Evolutionary conservation across 805 yeast species (phyloP).

Genomic region (Candida parachauliodes): DNA sequence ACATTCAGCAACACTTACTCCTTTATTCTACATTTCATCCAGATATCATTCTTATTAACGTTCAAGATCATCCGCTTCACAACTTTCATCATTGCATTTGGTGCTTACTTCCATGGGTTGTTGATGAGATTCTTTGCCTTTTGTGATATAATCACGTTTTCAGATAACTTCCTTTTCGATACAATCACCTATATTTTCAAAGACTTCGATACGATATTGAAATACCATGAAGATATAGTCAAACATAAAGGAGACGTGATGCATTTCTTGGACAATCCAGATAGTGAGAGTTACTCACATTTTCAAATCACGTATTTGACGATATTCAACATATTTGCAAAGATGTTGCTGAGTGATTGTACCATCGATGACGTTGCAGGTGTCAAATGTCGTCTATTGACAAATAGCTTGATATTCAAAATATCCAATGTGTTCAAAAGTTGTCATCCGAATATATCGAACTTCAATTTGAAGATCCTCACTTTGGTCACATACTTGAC

Average conservation of each 20-base stretch:
- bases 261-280: conserved; percentile 8
- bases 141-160: conserved; percentile 27
- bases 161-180: conserved; percentile 25
- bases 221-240: conserved; percentile 11
- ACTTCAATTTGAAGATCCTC: conserved; percentile 6
- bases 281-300: conserved; percentile 4
- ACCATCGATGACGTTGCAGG: not conserved
- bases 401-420: conserved; percentile 16
- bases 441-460: conserved; percentile 2
- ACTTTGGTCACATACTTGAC: conserved; percentile 14
- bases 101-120: conserved; percentile 17
- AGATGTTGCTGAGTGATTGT: conserved; percentile 6
- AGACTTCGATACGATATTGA: conserved; percentile 14
- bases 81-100: conserved; percentile 15
- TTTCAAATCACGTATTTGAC: conserved; percentile 2
- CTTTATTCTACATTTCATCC: conserved; percentile 3
- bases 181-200: conserved; percentile 24
- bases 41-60: conserved; percentile 6
- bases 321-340: conserved; percentile 5
- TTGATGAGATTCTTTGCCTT: conserved; percentile 18
- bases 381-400: conserved; percentile 4
- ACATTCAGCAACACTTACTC: conserved; percentile 8
- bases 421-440: conserved; percentile 13
- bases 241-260: conserved; percentile 11
- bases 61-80: conserved; percentile 13